Base-by-base conservation (phyloP, 345 rosid genomes). In the Stellera chamaejasme region DNA sequence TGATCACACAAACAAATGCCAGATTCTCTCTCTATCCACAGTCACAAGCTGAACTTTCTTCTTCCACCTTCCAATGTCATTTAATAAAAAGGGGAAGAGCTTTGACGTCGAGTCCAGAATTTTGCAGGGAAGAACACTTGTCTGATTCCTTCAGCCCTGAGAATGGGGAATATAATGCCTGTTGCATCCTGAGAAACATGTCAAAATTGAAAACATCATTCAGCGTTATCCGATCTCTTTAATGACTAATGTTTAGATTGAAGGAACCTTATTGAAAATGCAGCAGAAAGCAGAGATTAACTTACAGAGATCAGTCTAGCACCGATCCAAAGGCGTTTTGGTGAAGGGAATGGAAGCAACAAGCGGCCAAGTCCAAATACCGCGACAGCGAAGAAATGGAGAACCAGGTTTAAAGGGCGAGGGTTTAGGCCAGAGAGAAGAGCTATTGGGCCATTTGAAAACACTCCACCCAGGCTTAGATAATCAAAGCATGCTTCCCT, bases 371-470 rank as follows among this genome's bases (percentile, higher is more conserved):
- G 63, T 2, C 70, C 72, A 3, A 56, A 72, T 0, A 72, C 11
- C 0, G 75, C 72, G 9, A 76, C 68, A 2, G 69, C 68, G 2
- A 76, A 69, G 62, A 76, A 69, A 56, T 76, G 75, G 2, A 72
- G 63, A 16, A 69, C 43, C 2, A 76, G 52, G 62, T 63, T 55
- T 10, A 72, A 16, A 19, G 71, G 77, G 45, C 65, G 45, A 5
- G 77, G 75, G 62, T 72, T 72, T 23, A 76, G 45, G 26, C 75
- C 77, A 10, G 75, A 66, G 60, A 76, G 72, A 27, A 76, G 60
- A 43, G 74, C 62, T 36, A 72, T 47, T 9, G 70, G 64, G 53
- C 77, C 77, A 51, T 58, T 43, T 39, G 81, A 63, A 11, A 61
- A 76, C 10, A 58, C 55, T 42, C 75, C 75, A 39, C 77, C 77